Evolutionary conservation across 441 rosid species (phyloP), one percentile per base, ranked within the genome.

Genomic region (Theobroma grandiflorum): DNA sequence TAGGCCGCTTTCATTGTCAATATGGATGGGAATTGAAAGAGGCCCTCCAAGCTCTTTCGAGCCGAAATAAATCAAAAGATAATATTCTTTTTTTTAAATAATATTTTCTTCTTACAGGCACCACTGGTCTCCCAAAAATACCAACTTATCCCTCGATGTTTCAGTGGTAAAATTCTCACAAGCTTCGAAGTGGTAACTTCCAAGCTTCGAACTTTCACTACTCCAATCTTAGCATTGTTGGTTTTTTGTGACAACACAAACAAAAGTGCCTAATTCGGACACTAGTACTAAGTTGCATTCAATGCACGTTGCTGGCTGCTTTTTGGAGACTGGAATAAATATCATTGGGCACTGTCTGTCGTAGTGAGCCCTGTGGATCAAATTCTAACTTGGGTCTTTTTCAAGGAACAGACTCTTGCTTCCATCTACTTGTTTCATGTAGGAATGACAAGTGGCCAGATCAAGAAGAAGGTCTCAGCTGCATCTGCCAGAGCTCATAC

Each of bases 401-500:
- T 12, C 59, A 43, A 35, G 14, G 11, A n/a, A 43, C 7, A 18
- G 4, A 33, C 20, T 70, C 31, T 49, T 49, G 12, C 8, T 33
- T 33, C 33, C 72, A 14, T 57, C 18, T 6, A 18, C 16, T 68
- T 57, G 38, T 45, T 68, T 69, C 31, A 53, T 18, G 8, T 47
- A 59, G 6, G 15, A 69, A 63, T 58, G 63, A 77, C 55, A 18
- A 26, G 2, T 40, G 65, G 57, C 12, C 76, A 74, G n/a, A 50
- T 20, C 64, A 71, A 75, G 68, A 83, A 76, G 38, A 75, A 58
- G 59, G 31, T 64, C 22, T 80, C 75, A 58, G 79, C 77, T 86
- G 53, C 81, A 75, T 80, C 86, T 61, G 84, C 86, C 2, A 82
- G 81, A 77, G 75, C 81, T 83, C 82, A 76, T 73, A 81, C 82